A percentile compares a stretch with the other conserved stretches of the same genome.
Evolutionary conservation across 2,329 filamentous ascomycete genomes (phyloP).

Genomic region (Graphium sp.): DNA sequence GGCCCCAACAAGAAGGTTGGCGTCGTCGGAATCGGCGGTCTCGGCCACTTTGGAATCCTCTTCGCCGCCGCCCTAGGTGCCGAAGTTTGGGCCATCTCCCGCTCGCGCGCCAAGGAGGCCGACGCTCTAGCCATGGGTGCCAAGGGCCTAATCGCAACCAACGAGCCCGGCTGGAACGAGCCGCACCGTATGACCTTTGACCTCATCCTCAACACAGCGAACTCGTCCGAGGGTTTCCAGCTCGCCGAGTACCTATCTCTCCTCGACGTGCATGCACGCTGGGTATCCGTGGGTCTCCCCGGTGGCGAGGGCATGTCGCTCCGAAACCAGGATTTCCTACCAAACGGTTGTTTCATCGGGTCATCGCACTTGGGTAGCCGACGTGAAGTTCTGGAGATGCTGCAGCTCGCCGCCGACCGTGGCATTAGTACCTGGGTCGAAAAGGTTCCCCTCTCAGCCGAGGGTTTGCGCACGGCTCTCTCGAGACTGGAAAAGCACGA

Average conservation of each 20-base stretch:
- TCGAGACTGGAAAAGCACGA: conserved; percentile 52
- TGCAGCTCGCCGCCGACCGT: conserved; percentile 54
- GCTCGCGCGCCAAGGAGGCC: conserved; percentile 34
- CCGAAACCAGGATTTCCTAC: conserved; percentile 57
- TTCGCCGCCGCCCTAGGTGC: conserved; percentile 49
- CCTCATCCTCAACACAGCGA: conserved; percentile 57
- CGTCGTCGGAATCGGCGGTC: conserved; percentile 53
- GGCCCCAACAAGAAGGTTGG: conserved; percentile 62
- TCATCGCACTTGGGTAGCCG: conserved; percentile 55
- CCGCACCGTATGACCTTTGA: conserved; percentile 44
- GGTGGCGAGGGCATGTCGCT: conserved; percentile 58
- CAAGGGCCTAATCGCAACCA: conserved; percentile 36
- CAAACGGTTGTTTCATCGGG: conserved; percentile 59
- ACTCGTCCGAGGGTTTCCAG: conserved; percentile 50
- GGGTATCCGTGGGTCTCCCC: conserved; percentile 66
- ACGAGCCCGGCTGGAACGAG: conserved; percentile 32
- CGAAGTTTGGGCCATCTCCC: conserved; percentile 35
- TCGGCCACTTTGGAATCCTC: conserved; percentile 51
- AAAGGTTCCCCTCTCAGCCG: conserved; percentile 55
- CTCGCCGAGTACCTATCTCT: conserved; percentile 57
- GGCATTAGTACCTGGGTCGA: conserved; percentile 55
- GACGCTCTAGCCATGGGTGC: conserved; percentile 37
- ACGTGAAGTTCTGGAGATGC: conserved; percentile 54
- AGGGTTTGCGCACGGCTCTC: conserved; percentile 54
- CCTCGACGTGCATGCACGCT: conserved; percentile 67